phyloP scores from a whole-genome alignment of 139 green algal genomes.

The Ettlia oleoabundans region DNA sequence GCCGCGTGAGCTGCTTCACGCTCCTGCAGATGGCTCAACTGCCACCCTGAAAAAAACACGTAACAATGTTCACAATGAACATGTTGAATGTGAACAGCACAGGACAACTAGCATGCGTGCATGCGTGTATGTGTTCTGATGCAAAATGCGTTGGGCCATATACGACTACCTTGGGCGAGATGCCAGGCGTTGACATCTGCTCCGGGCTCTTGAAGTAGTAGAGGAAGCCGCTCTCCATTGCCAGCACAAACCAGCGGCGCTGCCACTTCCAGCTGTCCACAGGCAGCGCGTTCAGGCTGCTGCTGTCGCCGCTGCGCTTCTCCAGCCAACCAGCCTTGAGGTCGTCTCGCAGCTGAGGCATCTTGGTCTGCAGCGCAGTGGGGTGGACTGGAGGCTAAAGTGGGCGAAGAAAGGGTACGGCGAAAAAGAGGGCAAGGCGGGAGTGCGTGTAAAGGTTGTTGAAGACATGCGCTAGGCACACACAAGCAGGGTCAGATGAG shows the following conservation, averaged over 20 bases:
- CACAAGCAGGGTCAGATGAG: no score
- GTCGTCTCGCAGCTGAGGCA: constrained; percentile 24
- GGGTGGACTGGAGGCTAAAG: background rate
- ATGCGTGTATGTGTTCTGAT: no score
- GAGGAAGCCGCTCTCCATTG: constrained; percentile 73
- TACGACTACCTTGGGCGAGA: constrained; percentile 43
- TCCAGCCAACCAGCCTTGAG: constrained; percentile 66
- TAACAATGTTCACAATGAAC: no score
- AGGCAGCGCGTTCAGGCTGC: constrained; percentile 55
- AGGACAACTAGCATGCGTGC: no score
- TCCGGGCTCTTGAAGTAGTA: constrained; percentile 93
- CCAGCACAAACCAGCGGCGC: constrained; percentile 75
- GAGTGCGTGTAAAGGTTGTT: no score
- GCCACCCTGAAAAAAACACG: no score
- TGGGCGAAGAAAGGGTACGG: background rate
- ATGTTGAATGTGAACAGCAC: no score
- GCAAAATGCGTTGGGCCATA: background rate
- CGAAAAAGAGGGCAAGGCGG: no score
- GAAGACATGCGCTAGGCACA: no score
- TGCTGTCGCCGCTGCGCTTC: constrained; percentile 67
- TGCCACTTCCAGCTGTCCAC: constrained; percentile 62
- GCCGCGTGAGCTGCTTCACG: no score
- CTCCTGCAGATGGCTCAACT: no score
- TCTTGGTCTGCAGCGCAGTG: constrained; percentile 6
- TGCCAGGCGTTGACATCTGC: constrained; percentile 64